Conservation (phyloP, 495 filamentous ascomycete genomes). For the Penicillium pancosmium region DNA sequence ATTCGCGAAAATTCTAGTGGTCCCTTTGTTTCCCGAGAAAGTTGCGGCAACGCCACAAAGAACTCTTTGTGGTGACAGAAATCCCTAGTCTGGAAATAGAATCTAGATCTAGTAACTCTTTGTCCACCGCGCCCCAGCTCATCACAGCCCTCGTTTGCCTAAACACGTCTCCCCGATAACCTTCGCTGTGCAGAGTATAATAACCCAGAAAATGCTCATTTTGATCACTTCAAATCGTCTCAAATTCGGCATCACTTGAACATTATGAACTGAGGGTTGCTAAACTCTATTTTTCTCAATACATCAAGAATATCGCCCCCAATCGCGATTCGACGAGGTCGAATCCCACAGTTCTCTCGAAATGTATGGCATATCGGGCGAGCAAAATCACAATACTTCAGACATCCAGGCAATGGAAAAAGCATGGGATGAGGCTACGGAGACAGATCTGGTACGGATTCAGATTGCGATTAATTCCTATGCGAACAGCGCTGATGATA, state of each 20-base stretch:
- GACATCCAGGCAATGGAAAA: conserved; percentile 6
- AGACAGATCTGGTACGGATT: conserved; percentile 12
- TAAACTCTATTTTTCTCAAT: background rate
- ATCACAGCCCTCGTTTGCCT: background rate
- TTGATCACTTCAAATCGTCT: background rate
- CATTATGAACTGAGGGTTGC: background rate
- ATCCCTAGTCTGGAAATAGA: background rate
- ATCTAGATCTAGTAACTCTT: background rate
- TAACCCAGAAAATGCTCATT: conserved; percentile 1
- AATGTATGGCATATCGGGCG: background rate
- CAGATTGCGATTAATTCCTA: background rate
- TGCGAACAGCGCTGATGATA: background rate
- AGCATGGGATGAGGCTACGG: conserved; percentile 1
- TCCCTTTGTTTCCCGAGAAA: too few relatives aligned
- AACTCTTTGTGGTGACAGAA: background rate
- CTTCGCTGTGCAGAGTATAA: background rate
- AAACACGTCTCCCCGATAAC: background rate
- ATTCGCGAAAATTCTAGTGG: background rate
- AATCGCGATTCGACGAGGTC: background rate
- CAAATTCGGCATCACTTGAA: conserved; percentile 1
- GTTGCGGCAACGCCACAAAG: background rate
- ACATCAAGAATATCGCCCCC: background rate
- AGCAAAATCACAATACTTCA: background rate
- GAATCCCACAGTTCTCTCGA: background rate
- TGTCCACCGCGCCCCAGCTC: background rate